phyloP scores from a whole-genome alignment of 345 rosid species.

The Syzygium oleosum region DNA sequence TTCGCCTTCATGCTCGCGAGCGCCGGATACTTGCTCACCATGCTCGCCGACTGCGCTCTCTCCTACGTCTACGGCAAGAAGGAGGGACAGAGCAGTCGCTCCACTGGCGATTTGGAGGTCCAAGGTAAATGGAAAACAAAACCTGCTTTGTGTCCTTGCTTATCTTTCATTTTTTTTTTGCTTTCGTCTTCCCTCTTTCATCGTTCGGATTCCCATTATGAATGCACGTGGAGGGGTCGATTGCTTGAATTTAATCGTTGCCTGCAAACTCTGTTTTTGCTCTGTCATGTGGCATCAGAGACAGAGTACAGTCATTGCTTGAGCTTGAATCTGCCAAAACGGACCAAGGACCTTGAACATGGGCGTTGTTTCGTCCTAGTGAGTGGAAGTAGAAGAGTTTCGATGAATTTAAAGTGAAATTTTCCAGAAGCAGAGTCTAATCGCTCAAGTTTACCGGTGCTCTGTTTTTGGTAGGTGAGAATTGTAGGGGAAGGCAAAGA shows the following conservation, averaged over 20 bases:
- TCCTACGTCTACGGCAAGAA: slow-evolving; percentile 36
- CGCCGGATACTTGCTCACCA: slow-evolving; percentile 62
- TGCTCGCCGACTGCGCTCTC: slow-evolving; percentile 62
- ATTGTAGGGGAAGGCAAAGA: not conserved
- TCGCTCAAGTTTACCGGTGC: not conserved
- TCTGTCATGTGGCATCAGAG: not conserved
- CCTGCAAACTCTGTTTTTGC: not conserved
- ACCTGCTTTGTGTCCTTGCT: not conserved
- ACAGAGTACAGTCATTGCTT: not conserved
- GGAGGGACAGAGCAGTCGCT: not conserved
- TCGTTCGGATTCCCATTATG: not conserved
- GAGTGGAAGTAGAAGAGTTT: not conserved
- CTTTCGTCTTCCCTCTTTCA: not conserved
- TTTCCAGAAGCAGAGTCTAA: not conserved
- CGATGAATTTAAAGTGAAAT: not conserved
- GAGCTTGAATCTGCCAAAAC: not conserved
- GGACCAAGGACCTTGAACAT: not conserved
- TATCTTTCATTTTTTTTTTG: not conserved
- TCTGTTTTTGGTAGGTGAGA: slow-evolving; percentile 1
- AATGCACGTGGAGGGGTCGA: slow-evolving; percentile 5
- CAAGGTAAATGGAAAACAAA: slow-evolving; percentile 23
- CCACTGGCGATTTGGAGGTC: slow-evolving; percentile 49
- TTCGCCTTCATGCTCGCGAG: slow-evolving; percentile 83
- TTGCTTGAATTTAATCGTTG: not conserved
- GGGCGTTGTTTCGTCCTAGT: not conserved